Conservation (phyloP, 75 land plant genomes). For the Adiantum capillusveneris region DNA sequence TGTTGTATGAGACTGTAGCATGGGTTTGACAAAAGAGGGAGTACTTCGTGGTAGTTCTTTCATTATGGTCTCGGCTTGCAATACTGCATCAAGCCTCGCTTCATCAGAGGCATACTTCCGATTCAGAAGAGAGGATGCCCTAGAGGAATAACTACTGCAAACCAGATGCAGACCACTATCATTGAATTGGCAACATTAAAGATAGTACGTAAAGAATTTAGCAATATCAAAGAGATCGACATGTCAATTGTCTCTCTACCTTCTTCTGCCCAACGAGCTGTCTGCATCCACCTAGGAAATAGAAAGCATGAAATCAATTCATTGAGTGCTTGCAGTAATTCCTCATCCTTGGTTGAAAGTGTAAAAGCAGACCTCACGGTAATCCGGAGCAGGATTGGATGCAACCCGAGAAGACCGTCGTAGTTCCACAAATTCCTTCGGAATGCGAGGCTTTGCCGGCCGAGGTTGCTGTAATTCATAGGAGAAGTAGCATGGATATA, state of each 20-base stretch:
- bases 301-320: not conserved
- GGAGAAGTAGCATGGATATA: not conserved
- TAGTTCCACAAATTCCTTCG: constrained; percentile 13
- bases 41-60: constrained; percentile 22
- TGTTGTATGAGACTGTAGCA: constrained; percentile 70
- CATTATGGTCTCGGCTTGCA: constrained; percentile 30
- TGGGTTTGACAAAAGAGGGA: constrained; percentile 61
- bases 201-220: not conserved
- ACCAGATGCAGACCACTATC: not conserved
- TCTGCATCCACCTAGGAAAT: constrained; percentile 1
- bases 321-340: too few species aligned
- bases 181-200: not conserved
- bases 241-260: not conserved
- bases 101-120: constrained; percentile 38
- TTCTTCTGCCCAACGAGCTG: not conserved
- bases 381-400: constrained; percentile 31
- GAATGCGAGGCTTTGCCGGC: constrained; percentile 16
- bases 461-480: constrained; percentile 12
- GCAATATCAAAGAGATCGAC: not conserved
- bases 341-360: not conserved
- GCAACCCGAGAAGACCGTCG: constrained; percentile 48
- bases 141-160: constrained; percentile 6
- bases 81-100: constrained; percentile 38
- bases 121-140: constrained; percentile 23
- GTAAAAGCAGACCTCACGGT: constrained; percentile 30